These are phyloP conservation scores for Penicillium verhagenii DNA, from an alignment of 495 filamentous ascomycete species.

Conservation along the genomic window DNA sequence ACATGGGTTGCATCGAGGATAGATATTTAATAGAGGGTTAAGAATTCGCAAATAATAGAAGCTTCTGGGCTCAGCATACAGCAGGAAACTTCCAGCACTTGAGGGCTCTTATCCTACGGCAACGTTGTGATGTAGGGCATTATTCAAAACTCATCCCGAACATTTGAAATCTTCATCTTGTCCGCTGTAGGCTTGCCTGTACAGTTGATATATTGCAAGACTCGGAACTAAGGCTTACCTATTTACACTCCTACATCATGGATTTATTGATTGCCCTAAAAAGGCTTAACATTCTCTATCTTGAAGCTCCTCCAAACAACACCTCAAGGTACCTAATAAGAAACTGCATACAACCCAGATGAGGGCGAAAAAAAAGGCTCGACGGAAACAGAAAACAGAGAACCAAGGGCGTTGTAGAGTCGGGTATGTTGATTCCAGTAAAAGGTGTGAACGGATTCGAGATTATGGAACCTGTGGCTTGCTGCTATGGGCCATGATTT, in stretches of 20 bases:
- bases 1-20: too few relatives aligned
- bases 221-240: too few relatives aligned
- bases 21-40: too few relatives aligned
- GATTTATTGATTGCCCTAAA: slow-evolving; percentile 6
- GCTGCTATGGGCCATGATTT: slow-evolving; percentile 29
- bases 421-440: background rate
- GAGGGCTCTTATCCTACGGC: too few relatives aligned
- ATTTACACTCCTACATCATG: background rate
- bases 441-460: slow-evolving; percentile 13
- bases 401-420: background rate
- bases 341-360: slow-evolving; percentile 17
- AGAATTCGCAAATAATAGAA: too few relatives aligned
- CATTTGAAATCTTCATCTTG: too few relatives aligned
- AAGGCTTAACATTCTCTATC: slow-evolving; percentile 32
- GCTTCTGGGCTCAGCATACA: too few relatives aligned
- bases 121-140: too few relatives aligned
- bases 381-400: slow-evolving; percentile 1
- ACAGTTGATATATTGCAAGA: too few relatives aligned
- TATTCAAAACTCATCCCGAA: too few relatives aligned
- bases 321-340: slow-evolving; percentile 18
- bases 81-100: too few relatives aligned
- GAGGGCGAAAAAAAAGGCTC: slow-evolving; percentile 5
- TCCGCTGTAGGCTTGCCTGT: too few relatives aligned
- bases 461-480: slow-evolving; percentile 28
- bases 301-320: slow-evolving; percentile 23